Percentiles rank a stretch among this genome's conserved stretches.
These are phyloP conservation scores for Stylonectria norvegica DNA, from an alignment of 2,329 filamentous ascomycete genomes.

Conservation along the genomic window DNA sequence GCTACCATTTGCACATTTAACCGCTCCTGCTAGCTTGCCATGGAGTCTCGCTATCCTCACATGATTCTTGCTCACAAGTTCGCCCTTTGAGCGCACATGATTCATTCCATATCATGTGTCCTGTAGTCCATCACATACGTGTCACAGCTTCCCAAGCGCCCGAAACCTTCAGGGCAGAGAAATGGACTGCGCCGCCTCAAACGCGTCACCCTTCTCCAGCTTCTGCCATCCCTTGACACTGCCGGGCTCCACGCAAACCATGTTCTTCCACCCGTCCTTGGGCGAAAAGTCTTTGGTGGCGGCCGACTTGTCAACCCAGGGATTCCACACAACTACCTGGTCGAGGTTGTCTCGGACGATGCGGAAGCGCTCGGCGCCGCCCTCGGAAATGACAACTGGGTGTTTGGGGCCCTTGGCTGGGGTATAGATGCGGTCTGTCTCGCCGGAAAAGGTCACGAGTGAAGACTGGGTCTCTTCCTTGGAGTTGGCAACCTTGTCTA, in stretches of 20 bases:
- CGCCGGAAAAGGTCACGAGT: conserved; percentile 66
- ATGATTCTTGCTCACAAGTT: conserved; percentile 13
- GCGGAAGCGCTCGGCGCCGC: conserved; percentile 62
- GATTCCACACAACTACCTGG: conserved; percentile 96
- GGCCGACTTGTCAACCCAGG: conserved; percentile 81
- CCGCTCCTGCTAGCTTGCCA: too few relatives aligned
- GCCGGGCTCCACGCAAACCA: conserved; percentile 93
- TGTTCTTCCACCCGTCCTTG: conserved; percentile 84
- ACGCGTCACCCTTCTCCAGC: conserved; percentile 72
- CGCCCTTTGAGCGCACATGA: too few relatives aligned
- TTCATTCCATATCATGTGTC: conserved; percentile 3
- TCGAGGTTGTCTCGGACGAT: conserved; percentile 79
- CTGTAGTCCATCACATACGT: conserved; percentile 2
- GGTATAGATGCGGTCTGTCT: conserved; percentile 87
- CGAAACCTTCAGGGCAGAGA: conserved; percentile 32
- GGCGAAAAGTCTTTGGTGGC: conserved; percentile 84
- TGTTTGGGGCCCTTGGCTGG: conserved; percentile 59
- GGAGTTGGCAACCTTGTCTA: conserved; percentile 75
- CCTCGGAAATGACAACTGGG: conserved; percentile 59
- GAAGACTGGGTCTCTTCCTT: conserved; percentile 63
- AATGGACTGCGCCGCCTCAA: conserved; percentile 60
- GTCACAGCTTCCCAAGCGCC: background rate
- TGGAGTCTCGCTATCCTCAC: too few relatives aligned
- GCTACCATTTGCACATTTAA: too few relatives aligned
- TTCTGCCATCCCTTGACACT: conserved; percentile 78